Base-by-base conservation (phyloP, 225 moss, liverwort and hornwort genomes). In the Physcomitrellopsis africana region DNA sequence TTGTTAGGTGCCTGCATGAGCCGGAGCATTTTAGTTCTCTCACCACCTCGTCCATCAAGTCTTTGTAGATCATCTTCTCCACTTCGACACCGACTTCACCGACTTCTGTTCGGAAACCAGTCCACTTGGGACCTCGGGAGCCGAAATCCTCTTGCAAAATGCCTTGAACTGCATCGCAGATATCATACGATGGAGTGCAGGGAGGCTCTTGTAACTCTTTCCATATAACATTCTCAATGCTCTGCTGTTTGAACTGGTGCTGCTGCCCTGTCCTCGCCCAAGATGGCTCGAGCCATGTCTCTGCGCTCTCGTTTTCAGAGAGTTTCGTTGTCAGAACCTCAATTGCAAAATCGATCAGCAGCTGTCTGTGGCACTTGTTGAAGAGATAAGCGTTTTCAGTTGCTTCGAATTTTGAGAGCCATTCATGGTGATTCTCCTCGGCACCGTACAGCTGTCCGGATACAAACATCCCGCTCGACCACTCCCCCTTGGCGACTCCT, bases 1-100 rank as follows among this genome's bases (percentile, higher is more conserved):
- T 76, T 54, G 27, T 58, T 7, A 51, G 16, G 37, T 27, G 62
- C 43, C 19, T 62, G 16, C 68, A 52, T 7, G 79, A 59, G 46
- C 55, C 55, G 7, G 58, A 68, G 51, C 44, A 69, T 46, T 72
- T 43, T 20, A 81, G 63, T 42, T 76, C 54, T 51, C 75, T 81
- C 66, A 90, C 83, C 11, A 79, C 61, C 63, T 90, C 92, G 58
- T 92, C 84, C 60, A 90, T 42, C 23, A 92, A 79, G 47, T 90
- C 92, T 59, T 78, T 78, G 70, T 86, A 92, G 49, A 92, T 86
- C 85, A 86, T 80, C 70, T 62, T 86, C 45, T 92, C 92, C 16
- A 92, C 53, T 68, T 92, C 90, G 17, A 92, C 26, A 13, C 88
- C 84, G 59, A 88, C 63, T 64, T 89, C 84, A 66, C 73, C 78